Base-by-base conservation (phyloP, 116 monocot genomes). In the Cymodocea nodosa region DNA sequence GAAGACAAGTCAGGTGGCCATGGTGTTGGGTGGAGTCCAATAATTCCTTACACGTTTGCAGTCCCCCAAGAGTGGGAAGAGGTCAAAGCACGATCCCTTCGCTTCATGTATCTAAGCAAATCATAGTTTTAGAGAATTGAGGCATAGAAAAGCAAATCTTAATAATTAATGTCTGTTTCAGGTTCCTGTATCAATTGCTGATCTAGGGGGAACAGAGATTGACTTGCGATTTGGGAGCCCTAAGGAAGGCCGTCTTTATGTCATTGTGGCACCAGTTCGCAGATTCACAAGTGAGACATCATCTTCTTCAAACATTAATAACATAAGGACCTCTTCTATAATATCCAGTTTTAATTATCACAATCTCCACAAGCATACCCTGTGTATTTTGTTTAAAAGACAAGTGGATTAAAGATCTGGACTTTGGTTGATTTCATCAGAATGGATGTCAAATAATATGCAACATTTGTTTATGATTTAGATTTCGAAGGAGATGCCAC, bases 151-250 rank as follows among this genome's bases (percentile, higher is more conserved):
- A 30, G 30, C 30, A 30, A 30, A 30, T 30, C 30, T 30, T 30
- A 30, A 30, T 30, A 30, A 30, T 30, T 30, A 30, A 30, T 30
- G 30, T 30, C 19, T 63, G 39, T 15, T 65, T 23, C 25, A 95
- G 94, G 97, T 97, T 70, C 94, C 94, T 8, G 94, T 94, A 55
- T 94, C 94, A 13, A 94, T 94, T 73, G 89, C 94, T 20, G 94
- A 94, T 78, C 94, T 94, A 24, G 94, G 89, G 54, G 94, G 94
- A 50, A 89, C 94, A 14, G 94, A 89, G 80, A 94, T 94, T 59
- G 89, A 94, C 67, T 77, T 94, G 66, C 78, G 94, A 67, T 89
- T 94, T 69, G 81, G 70, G 59, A 86, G 48, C 74, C 62, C 89
- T 18, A 64, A 89, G 70, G 76, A 92, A 76, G 94, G 94, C 11